Evolutionary conservation across 2,329 filamentous ascomycete genomes (phyloP).

Genomic region (Aureobasidium vineae): DNA sequence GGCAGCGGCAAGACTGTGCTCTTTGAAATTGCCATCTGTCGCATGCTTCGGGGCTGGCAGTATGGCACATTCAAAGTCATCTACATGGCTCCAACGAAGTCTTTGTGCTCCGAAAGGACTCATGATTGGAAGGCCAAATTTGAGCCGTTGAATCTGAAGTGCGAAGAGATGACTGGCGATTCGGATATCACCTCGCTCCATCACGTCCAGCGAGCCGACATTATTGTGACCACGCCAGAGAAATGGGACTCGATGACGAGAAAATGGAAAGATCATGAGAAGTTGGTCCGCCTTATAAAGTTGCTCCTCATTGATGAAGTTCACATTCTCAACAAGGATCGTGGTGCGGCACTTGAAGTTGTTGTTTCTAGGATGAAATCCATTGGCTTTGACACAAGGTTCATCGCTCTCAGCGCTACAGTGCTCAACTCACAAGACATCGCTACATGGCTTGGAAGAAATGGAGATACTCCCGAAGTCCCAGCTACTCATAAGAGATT

Average conservation of each 20-base stretch:
- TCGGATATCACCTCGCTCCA: constrained; percentile 66
- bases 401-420: constrained; percentile 78
- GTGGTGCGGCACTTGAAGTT: constrained; percentile 77
- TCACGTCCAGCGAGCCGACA: constrained; percentile 69
- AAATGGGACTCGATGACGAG: constrained; percentile 90
- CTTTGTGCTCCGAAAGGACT: constrained; percentile 72
- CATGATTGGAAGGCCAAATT: constrained; percentile 79
- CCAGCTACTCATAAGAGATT: constrained; percentile 69
- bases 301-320: constrained; percentile 86
- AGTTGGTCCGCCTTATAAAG: constrained; percentile 70
- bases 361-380: constrained; percentile 87
- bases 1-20: constrained; percentile 83
- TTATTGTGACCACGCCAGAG: constrained; percentile 85
- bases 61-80: constrained; percentile 72
- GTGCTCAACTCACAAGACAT: constrained; percentile 81
- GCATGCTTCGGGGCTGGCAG: constrained; percentile 57
- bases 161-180: constrained; percentile 79
- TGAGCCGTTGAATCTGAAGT: constrained; percentile 62
- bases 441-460: constrained; percentile 72
- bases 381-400: constrained; percentile 70
- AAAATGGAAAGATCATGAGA: constrained; percentile 79
- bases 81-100: constrained; percentile 83
- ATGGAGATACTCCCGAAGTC: constrained; percentile 56
- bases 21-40: constrained; percentile 78
- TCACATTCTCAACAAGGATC: constrained; percentile 75